Evolutionary conservation across 495 filamentous ascomycete genomes (phyloP).

Genomic region (Sordaria brevicollis): DNA sequence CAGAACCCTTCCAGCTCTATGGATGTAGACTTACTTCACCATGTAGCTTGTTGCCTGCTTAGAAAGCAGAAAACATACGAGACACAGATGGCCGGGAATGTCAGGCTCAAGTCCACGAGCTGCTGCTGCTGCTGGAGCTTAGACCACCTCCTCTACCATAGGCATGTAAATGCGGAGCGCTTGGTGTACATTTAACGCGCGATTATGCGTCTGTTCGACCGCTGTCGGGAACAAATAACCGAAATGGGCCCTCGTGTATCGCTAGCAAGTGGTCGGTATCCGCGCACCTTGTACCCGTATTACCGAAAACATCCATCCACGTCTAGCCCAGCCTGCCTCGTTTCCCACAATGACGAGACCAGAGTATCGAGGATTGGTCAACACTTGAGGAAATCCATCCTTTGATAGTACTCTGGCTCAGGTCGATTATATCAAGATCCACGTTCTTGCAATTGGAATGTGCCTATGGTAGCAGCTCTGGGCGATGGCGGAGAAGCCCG

Average conservation of each 20-base stretch:
- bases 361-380: neutral
- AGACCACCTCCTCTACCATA: neutral
- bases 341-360: neutral
- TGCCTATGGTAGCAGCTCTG: neutral
- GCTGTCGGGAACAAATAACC: neutral
- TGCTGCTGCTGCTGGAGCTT: neutral
- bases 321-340: neutral
- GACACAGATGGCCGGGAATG: neutral
- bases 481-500: neutral
- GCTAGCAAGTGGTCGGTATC: neutral
- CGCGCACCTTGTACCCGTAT: neutral
- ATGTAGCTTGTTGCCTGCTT: neutral
- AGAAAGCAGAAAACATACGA: neutral
- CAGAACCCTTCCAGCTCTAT: neutral
- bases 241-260: neutral
- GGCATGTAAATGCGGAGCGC: neutral
- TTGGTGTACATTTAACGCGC: neutral
- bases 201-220: neutral
- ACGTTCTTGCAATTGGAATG: neutral
- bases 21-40: neutral
- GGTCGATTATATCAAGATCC: neutral
- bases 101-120: neutral
- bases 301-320: neutral
- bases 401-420: neutral
- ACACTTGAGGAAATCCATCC: neutral